A percentile compares a stretch with the other conserved stretches of the same genome.
Conservation (phyloP, 805 yeast genomes). For the Ogataea corticis region DNA sequence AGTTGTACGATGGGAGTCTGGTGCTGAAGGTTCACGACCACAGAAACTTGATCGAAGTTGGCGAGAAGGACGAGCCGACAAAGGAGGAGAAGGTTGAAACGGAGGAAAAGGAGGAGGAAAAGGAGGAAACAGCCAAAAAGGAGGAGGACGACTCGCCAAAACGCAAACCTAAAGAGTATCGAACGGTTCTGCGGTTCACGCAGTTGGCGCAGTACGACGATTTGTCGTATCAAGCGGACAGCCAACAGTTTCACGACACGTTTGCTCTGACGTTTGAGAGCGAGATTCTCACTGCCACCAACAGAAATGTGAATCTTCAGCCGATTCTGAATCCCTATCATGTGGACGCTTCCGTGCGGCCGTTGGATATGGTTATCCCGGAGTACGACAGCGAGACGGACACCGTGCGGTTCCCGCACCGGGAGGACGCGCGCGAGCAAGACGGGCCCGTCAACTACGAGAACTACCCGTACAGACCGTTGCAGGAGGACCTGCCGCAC, state of each 20-base stretch:
- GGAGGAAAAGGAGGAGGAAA: slow-evolving; percentile 13
- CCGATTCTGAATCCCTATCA: slow-evolving; percentile 72
- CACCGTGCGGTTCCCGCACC: slow-evolving; percentile 36
- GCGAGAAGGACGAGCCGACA: not conserved
- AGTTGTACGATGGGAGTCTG: slow-evolving; percentile 86
- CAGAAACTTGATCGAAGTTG: slow-evolving; percentile 43
- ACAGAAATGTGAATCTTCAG: slow-evolving; percentile 72
- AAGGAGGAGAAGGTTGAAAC: not conserved
- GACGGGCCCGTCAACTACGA: slow-evolving; percentile 22
- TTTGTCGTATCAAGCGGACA: slow-evolving; percentile 78
- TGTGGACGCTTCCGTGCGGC: slow-evolving; percentile 47
- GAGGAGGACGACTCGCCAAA: slow-evolving; percentile 7
- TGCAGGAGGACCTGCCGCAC: slow-evolving; percentile 72
- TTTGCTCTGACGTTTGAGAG: slow-evolving; percentile 81
- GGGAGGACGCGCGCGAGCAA: slow-evolving; percentile 38
- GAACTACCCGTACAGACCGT: slow-evolving; percentile 34
- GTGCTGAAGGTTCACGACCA: slow-evolving; percentile 88
- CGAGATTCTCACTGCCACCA: slow-evolving; percentile 78
- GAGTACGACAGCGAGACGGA: slow-evolving; percentile 35
- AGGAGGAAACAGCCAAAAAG: too few relatives aligned
- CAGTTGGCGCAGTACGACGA: slow-evolving; percentile 83
- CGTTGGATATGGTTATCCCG: slow-evolving; percentile 46
- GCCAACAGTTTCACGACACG: slow-evolving; percentile 74
- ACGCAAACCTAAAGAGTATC: slow-evolving; percentile 67
- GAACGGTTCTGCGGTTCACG: slow-evolving; percentile 79